Evolutionary conservation across 192 early-diverging fungal genomes (phyloP).

Genomic region (Rhizophagus clarus): DNA sequence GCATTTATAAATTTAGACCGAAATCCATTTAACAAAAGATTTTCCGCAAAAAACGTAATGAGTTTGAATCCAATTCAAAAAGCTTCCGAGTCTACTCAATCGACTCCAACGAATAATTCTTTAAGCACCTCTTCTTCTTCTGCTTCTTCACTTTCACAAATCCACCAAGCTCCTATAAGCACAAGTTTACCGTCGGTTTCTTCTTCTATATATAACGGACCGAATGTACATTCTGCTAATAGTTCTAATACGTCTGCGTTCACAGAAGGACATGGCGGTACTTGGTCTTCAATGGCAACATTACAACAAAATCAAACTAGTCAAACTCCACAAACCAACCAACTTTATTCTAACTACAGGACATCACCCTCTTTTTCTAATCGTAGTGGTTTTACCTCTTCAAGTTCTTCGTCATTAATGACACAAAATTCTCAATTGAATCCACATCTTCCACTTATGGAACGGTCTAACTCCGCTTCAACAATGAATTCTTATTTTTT

Average conservation of each 20-base stretch:
- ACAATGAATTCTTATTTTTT: background rate
- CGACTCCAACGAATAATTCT: conserved; percentile 13
- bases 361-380: background rate
- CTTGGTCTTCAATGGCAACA: background rate
- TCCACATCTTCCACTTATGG: background rate
- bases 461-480: conserved; percentile 1
- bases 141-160: conserved; percentile 7
- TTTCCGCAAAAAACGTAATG: background rate
- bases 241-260: background rate
- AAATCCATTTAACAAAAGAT: no score
- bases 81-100: conserved; percentile 2
- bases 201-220: background rate
- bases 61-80: conserved; percentile 15
- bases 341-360: background rate
- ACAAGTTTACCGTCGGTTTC: conserved; percentile 21
- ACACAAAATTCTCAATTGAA: background rate
- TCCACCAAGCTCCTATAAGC: conserved; percentile 18
- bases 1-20: no score
- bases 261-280: background rate
- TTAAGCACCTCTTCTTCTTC: conserved; percentile 30
- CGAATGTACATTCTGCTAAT: background rate
- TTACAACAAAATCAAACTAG: background rate
- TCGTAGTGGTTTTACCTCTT: background rate
- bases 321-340: background rate
- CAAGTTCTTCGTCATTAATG: conserved; percentile 3